phyloP scores from a whole-genome alignment of 192 early-diverging fungal genomes.

The Paraglomus occultum region DNA sequence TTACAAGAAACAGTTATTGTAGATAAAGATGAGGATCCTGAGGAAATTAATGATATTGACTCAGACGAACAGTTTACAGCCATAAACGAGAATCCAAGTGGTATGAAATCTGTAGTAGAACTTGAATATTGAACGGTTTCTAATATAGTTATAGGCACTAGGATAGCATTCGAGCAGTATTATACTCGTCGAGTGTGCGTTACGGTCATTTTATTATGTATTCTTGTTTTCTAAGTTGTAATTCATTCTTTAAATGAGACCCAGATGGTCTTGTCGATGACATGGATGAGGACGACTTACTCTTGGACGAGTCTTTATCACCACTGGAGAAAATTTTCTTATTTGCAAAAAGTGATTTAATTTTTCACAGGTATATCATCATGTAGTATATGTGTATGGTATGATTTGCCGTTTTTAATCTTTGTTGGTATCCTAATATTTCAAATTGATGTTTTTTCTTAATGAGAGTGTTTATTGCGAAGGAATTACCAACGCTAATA shows the following conservation, averaged over 20 bases:
- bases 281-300: constrained; percentile 34
- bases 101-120: constrained; percentile 16
- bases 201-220: not conserved
- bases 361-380: constrained; percentile 44
- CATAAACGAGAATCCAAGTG: constrained; percentile 13
- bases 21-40: constrained; percentile 25
- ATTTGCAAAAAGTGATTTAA: constrained; percentile 35
- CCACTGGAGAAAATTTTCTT: constrained; percentile 38
- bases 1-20: too few species aligned
- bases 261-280: constrained; percentile 24
- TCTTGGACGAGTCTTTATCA: constrained; percentile 35
- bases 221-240: not conserved
- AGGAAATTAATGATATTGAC: constrained; percentile 15
- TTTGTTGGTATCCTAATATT: too few species aligned
- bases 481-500: constrained; percentile 39
- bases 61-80: constrained; percentile 12
- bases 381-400: too few species aligned
- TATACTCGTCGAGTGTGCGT: not conserved
- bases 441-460: constrained; percentile 14
- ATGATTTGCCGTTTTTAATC: too few species aligned
- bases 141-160: not conserved
- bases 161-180: not conserved
- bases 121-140: too few species aligned
- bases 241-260: not conserved
- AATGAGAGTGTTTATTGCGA: constrained; percentile 43